These are phyloP conservation scores for Nitzschia palea DNA, from an alignment of 108 stramenopile genomes.

Conservation along the genomic window DNA sequence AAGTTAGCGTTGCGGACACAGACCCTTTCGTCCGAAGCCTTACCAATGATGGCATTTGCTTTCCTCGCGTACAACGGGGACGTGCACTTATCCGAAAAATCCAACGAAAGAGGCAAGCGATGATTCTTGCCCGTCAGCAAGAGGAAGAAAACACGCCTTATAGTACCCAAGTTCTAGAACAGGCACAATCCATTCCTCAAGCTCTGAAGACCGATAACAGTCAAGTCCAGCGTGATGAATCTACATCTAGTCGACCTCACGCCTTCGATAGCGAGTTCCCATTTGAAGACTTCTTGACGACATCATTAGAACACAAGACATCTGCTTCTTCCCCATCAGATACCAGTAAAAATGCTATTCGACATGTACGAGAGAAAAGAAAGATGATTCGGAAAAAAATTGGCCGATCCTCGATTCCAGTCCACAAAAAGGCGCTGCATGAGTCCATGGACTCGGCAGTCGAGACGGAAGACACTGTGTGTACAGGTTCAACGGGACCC, in stretches of 20 bases:
- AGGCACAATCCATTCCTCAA: no score
- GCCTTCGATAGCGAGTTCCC: no score
- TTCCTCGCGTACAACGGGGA: neutral
- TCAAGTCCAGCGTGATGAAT: no score
- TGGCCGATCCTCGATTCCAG: neutral
- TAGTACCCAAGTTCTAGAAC: no score
- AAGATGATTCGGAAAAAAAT: neutral
- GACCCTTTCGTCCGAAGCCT: no score
- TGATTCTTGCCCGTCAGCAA: neutral
- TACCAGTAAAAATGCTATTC: neutral
- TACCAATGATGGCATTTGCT: neutral
- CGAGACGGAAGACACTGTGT: conserved; percentile 1
- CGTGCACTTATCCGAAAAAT: conserved; percentile 5
- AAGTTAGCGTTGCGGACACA: no score
- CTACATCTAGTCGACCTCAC: no score
- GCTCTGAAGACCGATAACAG: no score
- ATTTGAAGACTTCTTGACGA: no score
- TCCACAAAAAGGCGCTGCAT: neutral
- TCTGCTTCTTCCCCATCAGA: neutral
- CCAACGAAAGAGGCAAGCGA: neutral
- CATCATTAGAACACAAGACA: no score
- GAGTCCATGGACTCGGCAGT: conserved; percentile 1
- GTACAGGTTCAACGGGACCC: neutral
- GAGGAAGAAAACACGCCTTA: neutral
- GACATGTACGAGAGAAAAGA: neutral